Conservation (phyloP, 805 yeast genomes). For the Cyberlindnera americana region DNA sequence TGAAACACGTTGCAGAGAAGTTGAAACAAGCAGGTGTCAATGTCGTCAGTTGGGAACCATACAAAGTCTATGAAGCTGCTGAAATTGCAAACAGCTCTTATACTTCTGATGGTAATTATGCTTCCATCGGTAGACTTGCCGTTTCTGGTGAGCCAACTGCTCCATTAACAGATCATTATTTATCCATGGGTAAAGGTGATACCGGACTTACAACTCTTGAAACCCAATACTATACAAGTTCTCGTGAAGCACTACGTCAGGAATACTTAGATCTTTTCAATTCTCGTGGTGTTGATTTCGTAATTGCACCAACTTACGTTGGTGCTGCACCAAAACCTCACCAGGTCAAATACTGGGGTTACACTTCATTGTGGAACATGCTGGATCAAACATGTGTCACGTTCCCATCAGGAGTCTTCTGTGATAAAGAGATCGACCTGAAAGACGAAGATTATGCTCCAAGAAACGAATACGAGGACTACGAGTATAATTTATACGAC, state of each 20-base stretch:
- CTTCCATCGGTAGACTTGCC: slow-evolving; percentile 47
- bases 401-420: slow-evolving; percentile 44
- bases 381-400: slow-evolving; percentile 67
- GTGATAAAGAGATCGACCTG: slow-evolving; percentile 43
- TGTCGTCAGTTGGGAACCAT: slow-evolving; percentile 53
- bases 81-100: slow-evolving; percentile 56
- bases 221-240: slow-evolving; percentile 49
- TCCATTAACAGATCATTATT: slow-evolving; percentile 59
- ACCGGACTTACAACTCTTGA: slow-evolving; percentile 43
- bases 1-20: slow-evolving; percentile 50
- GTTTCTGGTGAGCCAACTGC: slow-evolving; percentile 68
- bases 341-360: slow-evolving; percentile 71
- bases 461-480: slow-evolving; percentile 33
- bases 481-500: slow-evolving; percentile 23
- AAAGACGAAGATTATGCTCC: slow-evolving; percentile 33
- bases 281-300: slow-evolving; percentile 56
- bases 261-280: slow-evolving; percentile 53
- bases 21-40: slow-evolving; percentile 57
- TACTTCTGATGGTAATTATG: slow-evolving; percentile 64
- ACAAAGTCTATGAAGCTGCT: slow-evolving; percentile 53
- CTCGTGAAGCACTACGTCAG: slow-evolving; percentile 57
- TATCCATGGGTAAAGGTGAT: slow-evolving; percentile 58
- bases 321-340: slow-evolving; percentile 71
- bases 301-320: slow-evolving; percentile 63
- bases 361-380: slow-evolving; percentile 70